Percentiles rank a stretch among this genome's conserved stretches.
phyloP scores from a whole-genome alignment of 108 stramenopile species.

The Pseudonitzschia multistriata region DNA sequence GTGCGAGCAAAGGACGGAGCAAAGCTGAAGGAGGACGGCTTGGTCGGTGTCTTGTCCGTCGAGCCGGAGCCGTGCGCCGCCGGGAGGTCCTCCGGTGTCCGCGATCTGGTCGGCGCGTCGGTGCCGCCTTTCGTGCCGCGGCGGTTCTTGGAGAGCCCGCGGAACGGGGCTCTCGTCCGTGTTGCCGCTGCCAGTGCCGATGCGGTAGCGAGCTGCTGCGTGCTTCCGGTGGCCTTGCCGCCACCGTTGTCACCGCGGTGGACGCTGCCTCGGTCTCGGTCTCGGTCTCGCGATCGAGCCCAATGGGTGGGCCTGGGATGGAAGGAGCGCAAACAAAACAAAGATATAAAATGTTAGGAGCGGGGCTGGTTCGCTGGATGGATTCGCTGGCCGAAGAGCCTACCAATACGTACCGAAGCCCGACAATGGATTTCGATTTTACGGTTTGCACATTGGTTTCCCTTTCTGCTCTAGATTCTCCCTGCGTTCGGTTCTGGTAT shows the following conservation, averaged over 20 bases:
- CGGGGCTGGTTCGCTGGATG: background rate
- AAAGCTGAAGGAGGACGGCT: conserved; percentile 1
- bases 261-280: background rate
- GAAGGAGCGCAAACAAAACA: background rate
- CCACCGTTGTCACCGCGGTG: too few species aligned
- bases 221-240: too few species aligned
- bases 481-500: background rate
- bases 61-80: background rate
- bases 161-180: background rate
- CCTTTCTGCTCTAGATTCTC: background rate
- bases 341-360: background rate
- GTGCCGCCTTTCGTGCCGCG: background rate
- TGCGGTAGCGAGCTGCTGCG: conserved; percentile 1
- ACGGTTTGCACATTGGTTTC: conserved; percentile 12
- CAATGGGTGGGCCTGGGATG: conserved; percentile 20
- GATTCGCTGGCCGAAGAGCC: background rate
- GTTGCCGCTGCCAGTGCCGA: conserved; percentile 10
- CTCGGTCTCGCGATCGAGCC: background rate
- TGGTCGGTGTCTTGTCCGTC: background rate
- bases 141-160: background rate
- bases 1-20: conserved; percentile 24
- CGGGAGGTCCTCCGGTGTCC: background rate
- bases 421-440: conserved; percentile 27
- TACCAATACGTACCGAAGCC: conserved; percentile 20
- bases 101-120: background rate